These are phyloP conservation scores for Cicer arietinum DNA, from an alignment of 306 rosid species.

Conservation along the genomic window DNA sequence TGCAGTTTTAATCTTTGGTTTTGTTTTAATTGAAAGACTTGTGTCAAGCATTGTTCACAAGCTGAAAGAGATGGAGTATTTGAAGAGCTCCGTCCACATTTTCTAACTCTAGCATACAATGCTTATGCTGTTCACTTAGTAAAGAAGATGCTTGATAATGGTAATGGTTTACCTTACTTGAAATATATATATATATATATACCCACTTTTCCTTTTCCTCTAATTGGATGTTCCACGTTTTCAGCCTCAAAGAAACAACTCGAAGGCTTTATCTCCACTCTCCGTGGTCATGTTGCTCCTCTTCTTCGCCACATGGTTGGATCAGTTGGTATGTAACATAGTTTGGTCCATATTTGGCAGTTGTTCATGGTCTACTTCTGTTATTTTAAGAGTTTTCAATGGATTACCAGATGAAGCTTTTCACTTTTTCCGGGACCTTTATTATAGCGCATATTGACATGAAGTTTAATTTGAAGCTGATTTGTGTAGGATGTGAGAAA, in stretches of 20 bases:
- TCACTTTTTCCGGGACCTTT: not conserved
- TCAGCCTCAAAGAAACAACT: slow-evolving; percentile 89
- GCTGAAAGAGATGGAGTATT: slow-evolving; percentile 76
- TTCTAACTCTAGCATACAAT: slow-evolving; percentile 73
- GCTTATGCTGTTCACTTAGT: slow-evolving; percentile 89
- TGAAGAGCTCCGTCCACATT: slow-evolving; percentile 87
- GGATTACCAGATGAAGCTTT: slow-evolving; percentile 1
- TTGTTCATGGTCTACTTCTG: slow-evolving; percentile 25
- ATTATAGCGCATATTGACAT: not conserved
- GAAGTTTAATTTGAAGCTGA: slow-evolving; percentile 26
- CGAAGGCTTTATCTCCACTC: slow-evolving; percentile 69
- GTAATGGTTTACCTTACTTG: slow-evolving; percentile 55
- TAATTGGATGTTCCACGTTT: slow-evolving; percentile 39
- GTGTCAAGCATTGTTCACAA: slow-evolving; percentile 88
- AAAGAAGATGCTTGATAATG: slow-evolving; percentile 86
- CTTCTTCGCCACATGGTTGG: slow-evolving; percentile 98
- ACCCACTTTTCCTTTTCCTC: not conserved
- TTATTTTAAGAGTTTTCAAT: slow-evolving; percentile 3
- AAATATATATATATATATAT: slow-evolving; percentile 1
- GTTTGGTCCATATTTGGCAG: not conserved
- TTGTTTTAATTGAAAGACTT: slow-evolving; percentile 59
- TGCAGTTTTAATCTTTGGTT: slow-evolving; percentile 41
- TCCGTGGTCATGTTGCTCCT: slow-evolving; percentile 87
- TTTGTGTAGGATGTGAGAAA: slow-evolving; percentile 23
- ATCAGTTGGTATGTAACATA: slow-evolving; percentile 72